Evolutionary conservation across 2,329 filamentous ascomycete genomes (phyloP).

Genomic region (Trichoderma koningii): DNA sequence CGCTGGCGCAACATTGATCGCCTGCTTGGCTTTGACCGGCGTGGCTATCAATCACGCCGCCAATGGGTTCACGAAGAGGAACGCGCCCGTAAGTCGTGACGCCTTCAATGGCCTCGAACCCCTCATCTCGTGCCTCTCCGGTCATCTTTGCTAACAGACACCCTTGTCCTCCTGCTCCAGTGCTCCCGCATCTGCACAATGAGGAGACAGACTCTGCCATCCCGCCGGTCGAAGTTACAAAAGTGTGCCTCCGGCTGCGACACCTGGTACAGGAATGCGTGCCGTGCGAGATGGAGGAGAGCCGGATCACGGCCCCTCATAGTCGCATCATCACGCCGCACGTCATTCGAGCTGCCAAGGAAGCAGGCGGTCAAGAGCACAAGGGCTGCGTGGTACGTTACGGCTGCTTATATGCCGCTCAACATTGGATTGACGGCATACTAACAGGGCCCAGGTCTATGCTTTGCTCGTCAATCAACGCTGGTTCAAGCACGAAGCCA

Average conservation of each 20-base stretch:
- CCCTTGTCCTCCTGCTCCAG: conserved; percentile 42
- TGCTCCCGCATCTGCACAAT: conserved; percentile 65
- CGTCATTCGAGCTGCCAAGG: conserved; percentile 77
- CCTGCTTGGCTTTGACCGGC: conserved; percentile 36
- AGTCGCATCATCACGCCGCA: conserved; percentile 79
- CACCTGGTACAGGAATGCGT: conserved; percentile 88
- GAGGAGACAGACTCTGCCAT: conserved; percentile 66
- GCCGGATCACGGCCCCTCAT: conserved; percentile 74
- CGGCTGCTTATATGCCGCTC: not conserved
- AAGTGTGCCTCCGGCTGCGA: conserved; percentile 84
- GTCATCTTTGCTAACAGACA: conserved; percentile 8
- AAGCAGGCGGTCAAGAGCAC: conserved; percentile 76
- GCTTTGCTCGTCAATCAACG: conserved; percentile 71
- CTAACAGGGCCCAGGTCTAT: conserved; percentile 56
- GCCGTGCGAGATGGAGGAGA: conserved; percentile 83
- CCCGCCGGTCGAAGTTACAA: conserved; percentile 78
- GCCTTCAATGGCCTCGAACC: not conserved
- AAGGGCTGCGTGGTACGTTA: conserved; percentile 67
- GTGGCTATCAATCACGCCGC: conserved; percentile 34
- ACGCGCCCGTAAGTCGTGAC: conserved; percentile 45
- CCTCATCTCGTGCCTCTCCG: not conserved
- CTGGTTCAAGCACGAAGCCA: conserved; percentile 78
- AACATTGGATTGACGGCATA: not conserved
- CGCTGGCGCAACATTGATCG: conserved; percentile 39
- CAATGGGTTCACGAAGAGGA: conserved; percentile 49